Percentiles rank a stretch among this genome's conserved stretches.
These are phyloP conservation scores for Fagopyrum homotropicum DNA, from an alignment of 148 eudicot species.

Conservation along the genomic window DNA sequence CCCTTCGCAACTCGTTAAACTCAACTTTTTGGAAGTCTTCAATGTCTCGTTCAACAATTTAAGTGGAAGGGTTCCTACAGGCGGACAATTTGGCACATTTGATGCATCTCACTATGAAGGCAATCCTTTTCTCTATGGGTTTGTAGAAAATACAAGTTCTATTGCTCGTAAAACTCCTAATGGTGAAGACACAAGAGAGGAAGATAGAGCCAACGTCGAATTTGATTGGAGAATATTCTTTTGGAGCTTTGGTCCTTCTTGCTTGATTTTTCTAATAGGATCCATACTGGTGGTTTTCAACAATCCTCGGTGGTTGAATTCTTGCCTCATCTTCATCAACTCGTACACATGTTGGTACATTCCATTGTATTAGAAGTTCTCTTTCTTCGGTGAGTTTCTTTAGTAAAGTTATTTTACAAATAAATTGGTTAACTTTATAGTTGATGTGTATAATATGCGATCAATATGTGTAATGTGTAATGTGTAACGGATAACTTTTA, in stretches of 20 bases:
- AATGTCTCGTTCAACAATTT: constrained; percentile 16
- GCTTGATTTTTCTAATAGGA: neutral
- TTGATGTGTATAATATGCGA: no score
- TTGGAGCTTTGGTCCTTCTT: neutral
- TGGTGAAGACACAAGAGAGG: neutral
- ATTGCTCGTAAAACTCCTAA: neutral
- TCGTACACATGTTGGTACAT: neutral
- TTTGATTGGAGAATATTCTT: neutral
- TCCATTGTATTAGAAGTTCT: neutral
- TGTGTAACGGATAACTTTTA: no score
- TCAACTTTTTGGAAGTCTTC: constrained; percentile 11
- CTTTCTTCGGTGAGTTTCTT: no score
- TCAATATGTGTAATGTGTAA: no score
- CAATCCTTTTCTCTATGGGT: constrained; percentile 12
- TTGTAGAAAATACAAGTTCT: neutral
- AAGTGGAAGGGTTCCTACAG: neutral
- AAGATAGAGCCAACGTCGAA: neutral
- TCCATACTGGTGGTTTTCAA: neutral
- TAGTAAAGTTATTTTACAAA: no score
- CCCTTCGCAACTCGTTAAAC: neutral
- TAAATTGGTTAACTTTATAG: no score
- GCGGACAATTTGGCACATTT: constrained; percentile 9
- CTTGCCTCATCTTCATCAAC: neutral
- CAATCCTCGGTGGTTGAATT: neutral
- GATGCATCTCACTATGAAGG: constrained; percentile 11